Evolutionary conservation across 2,329 filamentous ascomycete genomes (phyloP).

Genomic region (Aspergillus tanneri): DNA sequence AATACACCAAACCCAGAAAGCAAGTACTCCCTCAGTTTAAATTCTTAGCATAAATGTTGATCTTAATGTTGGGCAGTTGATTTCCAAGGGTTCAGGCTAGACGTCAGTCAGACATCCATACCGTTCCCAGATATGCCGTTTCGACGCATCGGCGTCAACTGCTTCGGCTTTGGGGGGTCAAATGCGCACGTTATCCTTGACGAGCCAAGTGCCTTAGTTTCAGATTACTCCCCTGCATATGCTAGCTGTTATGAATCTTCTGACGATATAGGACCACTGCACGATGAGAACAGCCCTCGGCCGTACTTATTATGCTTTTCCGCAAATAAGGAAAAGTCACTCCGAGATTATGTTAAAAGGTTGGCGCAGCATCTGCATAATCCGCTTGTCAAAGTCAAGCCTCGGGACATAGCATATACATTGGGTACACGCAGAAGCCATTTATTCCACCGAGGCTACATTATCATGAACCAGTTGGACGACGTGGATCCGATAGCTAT

Average conservation of each 20-base stretch:
- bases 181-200: constrained; percentile 24
- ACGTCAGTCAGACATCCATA: not conserved
- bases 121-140: constrained; percentile 11
- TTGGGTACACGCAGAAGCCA: constrained; percentile 11
- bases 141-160: constrained; percentile 18
- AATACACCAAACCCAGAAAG: constrained; percentile 18
- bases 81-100: not conserved
- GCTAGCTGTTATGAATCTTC: not conserved
- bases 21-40: not conserved
- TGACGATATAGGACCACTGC: too few relatives aligned
- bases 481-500: not conserved
- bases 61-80: constrained; percentile 1
- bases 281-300: not conserved
- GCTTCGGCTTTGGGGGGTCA: constrained; percentile 22
- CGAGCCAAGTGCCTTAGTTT: not conserved
- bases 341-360: constrained; percentile 6
- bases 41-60: not conserved
- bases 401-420: constrained; percentile 17
- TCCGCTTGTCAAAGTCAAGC: not conserved
- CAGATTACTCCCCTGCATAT: not conserved
- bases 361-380: not conserved
- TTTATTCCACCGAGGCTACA: constrained; percentile 9
- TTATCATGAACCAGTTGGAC: not conserved
- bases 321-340: constrained; percentile 12
- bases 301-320: constrained; percentile 12